Conservation (phyloP, 495 filamentous ascomycete species). For the Copromyces sp. region DNA sequence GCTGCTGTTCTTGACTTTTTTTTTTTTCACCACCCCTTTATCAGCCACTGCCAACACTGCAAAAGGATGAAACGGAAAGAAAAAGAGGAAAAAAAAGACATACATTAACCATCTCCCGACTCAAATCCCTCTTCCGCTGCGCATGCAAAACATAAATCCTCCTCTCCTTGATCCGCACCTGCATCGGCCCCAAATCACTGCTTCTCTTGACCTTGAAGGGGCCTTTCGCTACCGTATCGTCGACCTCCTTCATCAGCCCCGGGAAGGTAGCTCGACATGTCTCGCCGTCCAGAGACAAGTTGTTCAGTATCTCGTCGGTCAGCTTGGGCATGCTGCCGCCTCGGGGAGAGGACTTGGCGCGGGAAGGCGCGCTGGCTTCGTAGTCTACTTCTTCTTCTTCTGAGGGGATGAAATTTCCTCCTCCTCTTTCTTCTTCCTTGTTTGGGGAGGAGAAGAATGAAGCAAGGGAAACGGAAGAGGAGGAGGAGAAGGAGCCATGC, state of each 20-base stretch:
- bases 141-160: slow-evolving; percentile 35
- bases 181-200: slow-evolving; percentile 27
- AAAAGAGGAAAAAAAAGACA: not conserved
- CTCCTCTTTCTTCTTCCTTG: not conserved
- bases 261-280: slow-evolving; percentile 37
- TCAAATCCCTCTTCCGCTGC: slow-evolving; percentile 28
- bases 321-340: not conserved
- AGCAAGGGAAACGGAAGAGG: not conserved
- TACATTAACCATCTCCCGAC: slow-evolving; percentile 31
- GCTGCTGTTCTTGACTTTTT: slow-evolving; percentile 26
- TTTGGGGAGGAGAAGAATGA: not conserved
- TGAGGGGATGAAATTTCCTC: not conserved
- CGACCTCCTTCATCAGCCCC: slow-evolving; percentile 35
- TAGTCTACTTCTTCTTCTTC: slow-evolving; percentile 14
- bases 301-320: slow-evolving; percentile 24
- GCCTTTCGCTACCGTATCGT: slow-evolving; percentile 32
- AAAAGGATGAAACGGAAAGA: too few species aligned
- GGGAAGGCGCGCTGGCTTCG: not conserved
- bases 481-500: not conserved
- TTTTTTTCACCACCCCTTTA: not conserved
- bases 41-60: not conserved
- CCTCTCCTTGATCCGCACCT: slow-evolving; percentile 34
- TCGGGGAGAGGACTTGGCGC: not conserved
- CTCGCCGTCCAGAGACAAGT: slow-evolving; percentile 28
- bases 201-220: slow-evolving; percentile 32